Base-by-base conservation (phyloP, 345 rosid species). In the Brassica cretica region DNA sequence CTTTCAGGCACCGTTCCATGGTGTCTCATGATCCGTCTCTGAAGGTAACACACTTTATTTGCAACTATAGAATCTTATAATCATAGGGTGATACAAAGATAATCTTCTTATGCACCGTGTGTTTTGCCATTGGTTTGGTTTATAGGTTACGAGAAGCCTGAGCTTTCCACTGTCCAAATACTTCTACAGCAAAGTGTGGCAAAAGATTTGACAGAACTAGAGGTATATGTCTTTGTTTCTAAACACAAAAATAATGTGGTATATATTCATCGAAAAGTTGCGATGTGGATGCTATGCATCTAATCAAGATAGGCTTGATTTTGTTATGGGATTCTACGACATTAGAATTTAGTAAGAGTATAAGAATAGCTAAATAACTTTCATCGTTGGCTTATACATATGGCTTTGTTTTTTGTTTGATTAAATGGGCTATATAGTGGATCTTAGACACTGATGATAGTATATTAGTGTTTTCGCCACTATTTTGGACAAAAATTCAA, bases 61-160 rank as follows among this genome's bases (percentile, higher is more conserved):
- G 58, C 55, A 70, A 59, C 14, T 27, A 0, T 30, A 14, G 2
- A 29, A 11, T 64, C 51, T 51, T 33, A 53, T 35, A 29, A 5
- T 2, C 56, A 51, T 33, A 33, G 46, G 25, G n/a, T 60, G 2
- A 46, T 32, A 2, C 12, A 64, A 16, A 62, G 53, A 69, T 8
- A n/a, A 35, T 37, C 2, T 71, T 33, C 39, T 78, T 63, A 72
- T 29, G 62, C 25, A 32, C 53, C 15, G 14, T 18, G 51, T 64
- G 53, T 15, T 63, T 74, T n/a, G 8, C 62, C 72, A 44, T 49
- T 71, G 25, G 27, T 76, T 51, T 37, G 62, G 61, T 78, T 59
- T 79, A 46, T 82, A 94, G 97, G 97, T 88, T 59, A 96, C 97
- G 35, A 87, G 84, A 85, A 87, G 89, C 75, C 67, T 92, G 56